Evolutionary conservation across 305 asterid species (phyloP), one percentile per base, ranked within the genome.

Genomic region (Coffea humblotiana): DNA sequence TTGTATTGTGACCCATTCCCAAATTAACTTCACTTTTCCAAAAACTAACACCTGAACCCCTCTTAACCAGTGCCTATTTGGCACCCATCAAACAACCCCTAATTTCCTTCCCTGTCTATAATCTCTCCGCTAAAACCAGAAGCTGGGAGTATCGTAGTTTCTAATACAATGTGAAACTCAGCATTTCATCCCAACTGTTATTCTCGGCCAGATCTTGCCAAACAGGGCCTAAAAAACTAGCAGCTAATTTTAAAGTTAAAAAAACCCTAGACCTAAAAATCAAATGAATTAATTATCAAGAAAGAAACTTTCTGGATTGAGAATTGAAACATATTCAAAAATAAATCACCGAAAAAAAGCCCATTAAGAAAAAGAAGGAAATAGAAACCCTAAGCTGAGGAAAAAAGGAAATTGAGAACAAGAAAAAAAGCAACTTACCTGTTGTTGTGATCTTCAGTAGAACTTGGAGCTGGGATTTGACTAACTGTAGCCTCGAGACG

Each of bases 401-500:
- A 60, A 45, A 66, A 64, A 32, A 35, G 32, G 37, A 35, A 21
- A 49, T 72, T 45, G 52, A 52, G 1, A 68, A 27, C 10, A 16
- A 54, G n/a, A 23, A 11, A 72, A 6, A 18, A 45, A 65, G 23
- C 40, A 71, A 58, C 72, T 77, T 82, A 90, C 97, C 80, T 78
- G 80, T 74, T 79, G 82, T 32, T 76, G 77, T 47, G 77, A 7
- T 18, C 2, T 58, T 21, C 27, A 58, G 64, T 15, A 66, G 80
- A 37, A 47, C 79, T 78, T 72, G 83, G 65, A 75, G 80, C 77
- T 82, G 70, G 56, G 64, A 77, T 67, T 67, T 82, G 49, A 64
- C 37, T 49, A 48, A 64, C 45, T 16, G 67, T 56, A 48, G 71
- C 76, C 80, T 77, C 83, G 19, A 72, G 72, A 85, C 78, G 82